Evolutionary conservation across 257 asterid genomes (phyloP), one percentile per base, ranked within the genome.

Genomic region (Plectranthus barbatus): DNA sequence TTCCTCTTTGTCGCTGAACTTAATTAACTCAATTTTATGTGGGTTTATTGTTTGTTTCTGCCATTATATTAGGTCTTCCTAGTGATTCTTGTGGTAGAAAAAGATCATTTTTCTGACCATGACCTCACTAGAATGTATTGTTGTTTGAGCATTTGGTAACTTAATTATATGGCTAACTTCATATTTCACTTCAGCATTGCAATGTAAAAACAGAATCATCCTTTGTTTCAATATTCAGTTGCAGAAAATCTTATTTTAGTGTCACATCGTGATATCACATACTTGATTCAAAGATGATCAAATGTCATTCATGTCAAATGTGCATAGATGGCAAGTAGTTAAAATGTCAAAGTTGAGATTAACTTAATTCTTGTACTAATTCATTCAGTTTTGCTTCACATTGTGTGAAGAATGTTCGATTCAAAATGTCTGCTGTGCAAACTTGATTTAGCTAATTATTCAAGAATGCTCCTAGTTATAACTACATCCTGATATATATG

Each of bases 271-370:
- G n/a, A n/a, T n/a, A n/a, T n/a, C 45, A 36, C 47, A 36, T 9
- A 36, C 34, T 36, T 18, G 50, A 34, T n/a, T n/a, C n/a, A n/a
- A 12, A 2, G 39, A 19, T 57, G 19, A 11, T 20, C 34, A 34
- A 37, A 17, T 18, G 31, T 37, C 5, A 12, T 14, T 57, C 8
- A 17, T 12, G 34, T 36, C 20, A n/a, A 19, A 36, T 18, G 3
- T 37, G 34, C 50, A 57, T 56, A n/a, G n/a, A 13, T 36, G 62
- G 62, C 46, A 34, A 56, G 62, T 40, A 39, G n/a, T 50, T 57
- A 4, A 39, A 36, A n/a, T n/a, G n/a, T n/a, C n/a, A n/a, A n/a
- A n/a, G n/a, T n/a, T n/a, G n/a, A n/a, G n/a, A n/a, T n/a, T n/a
- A n/a, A n/a, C n/a, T n/a, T n/a, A n/a, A n/a, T n/a, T n/a, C n/a